A percentile compares a stretch with the other conserved stretches of the same genome.
Evolutionary conservation across 805 yeast genomes (phyloP).

Genomic region (Teunomyces stri): DNA sequence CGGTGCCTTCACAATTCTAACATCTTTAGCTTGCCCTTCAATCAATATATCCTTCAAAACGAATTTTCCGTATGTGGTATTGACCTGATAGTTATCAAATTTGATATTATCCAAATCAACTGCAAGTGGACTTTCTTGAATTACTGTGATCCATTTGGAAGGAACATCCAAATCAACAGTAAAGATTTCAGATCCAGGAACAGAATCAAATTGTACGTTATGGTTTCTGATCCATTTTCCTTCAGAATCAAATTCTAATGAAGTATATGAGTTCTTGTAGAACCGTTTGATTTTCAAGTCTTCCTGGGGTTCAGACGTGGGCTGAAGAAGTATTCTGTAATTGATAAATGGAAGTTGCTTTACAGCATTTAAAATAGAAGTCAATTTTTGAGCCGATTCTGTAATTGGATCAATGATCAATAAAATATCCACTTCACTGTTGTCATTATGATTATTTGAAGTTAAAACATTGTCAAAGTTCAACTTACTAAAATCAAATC

Average conservation of each 20-base stretch:
- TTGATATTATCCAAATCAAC: slow-evolving; percentile 64
- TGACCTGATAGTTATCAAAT: slow-evolving; percentile 35
- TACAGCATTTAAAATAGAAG: slow-evolving; percentile 45
- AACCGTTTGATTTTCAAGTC: slow-evolving; percentile 55
- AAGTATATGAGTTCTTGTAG: slow-evolving; percentile 48
- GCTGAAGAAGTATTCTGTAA: slow-evolving; percentile 56
- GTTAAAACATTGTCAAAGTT: slow-evolving; percentile 24
- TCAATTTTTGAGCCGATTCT: slow-evolving; percentile 62
- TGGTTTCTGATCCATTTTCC: slow-evolving; percentile 22
- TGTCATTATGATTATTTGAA: slow-evolving; percentile 10
- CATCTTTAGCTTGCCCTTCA: slow-evolving; percentile 67
- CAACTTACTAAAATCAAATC: slow-evolving; percentile 44
- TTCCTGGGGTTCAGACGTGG: slow-evolving; percentile 39
- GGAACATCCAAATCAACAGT: slow-evolving; percentile 61
- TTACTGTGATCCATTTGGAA: slow-evolving; percentile 62
- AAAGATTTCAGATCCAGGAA: slow-evolving; percentile 52
- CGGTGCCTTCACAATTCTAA: slow-evolving; percentile 36
- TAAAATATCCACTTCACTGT: slow-evolving; percentile 50
- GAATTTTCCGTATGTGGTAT: slow-evolving; percentile 44
- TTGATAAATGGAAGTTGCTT: slow-evolving; percentile 49
- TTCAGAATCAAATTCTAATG: slow-evolving; percentile 25
- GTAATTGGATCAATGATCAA: slow-evolving; percentile 70
- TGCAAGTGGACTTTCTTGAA: slow-evolving; percentile 37
- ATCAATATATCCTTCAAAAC: slow-evolving; percentile 54
- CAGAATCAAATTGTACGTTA: slow-evolving; percentile 36